Conservation (phyloP, 257 asterid species). For the Eucommia ulmoides region DNA sequence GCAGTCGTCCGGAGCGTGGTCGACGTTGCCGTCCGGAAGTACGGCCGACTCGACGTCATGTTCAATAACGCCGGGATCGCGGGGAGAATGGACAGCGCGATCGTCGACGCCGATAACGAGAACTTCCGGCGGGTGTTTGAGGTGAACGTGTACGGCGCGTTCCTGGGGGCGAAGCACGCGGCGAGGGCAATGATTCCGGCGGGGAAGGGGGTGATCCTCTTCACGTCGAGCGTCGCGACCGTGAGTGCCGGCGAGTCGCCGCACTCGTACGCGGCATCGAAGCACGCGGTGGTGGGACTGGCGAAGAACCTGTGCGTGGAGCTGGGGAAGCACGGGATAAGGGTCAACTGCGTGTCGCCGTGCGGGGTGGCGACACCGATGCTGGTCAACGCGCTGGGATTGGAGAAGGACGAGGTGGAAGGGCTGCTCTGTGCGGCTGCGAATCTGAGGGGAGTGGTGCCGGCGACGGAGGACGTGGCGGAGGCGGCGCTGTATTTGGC, state of each 20-base stretch:
- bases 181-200: not conserved
- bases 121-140: conserved; percentile 20
- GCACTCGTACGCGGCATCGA: not conserved
- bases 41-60: conserved; percentile 42
- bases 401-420: not conserved
- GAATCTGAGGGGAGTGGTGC: not conserved
- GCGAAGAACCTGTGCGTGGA: not conserved
- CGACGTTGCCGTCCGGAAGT: conserved; percentile 17
- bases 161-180: conserved; percentile 14
- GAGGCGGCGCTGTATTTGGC: conserved; percentile 3
- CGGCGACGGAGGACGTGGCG: conserved; percentile 2
- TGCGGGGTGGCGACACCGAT: not conserved
- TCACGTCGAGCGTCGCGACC: not conserved
- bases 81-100: not conserved
- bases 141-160: conserved; percentile 24
- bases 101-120: conserved; percentile 7
- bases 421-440: not conserved
- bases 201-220: not conserved
- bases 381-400: not conserved
- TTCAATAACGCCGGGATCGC: conserved; percentile 25
- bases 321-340: not conserved
- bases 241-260: not conserved
- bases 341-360: conserved; percentile 4
- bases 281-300: conserved; percentile 3
- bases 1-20: conserved; percentile 14